Evolutionary conservation across 1,139 yeast species (phyloP).

Genomic region (Candida sojae): DNA sequence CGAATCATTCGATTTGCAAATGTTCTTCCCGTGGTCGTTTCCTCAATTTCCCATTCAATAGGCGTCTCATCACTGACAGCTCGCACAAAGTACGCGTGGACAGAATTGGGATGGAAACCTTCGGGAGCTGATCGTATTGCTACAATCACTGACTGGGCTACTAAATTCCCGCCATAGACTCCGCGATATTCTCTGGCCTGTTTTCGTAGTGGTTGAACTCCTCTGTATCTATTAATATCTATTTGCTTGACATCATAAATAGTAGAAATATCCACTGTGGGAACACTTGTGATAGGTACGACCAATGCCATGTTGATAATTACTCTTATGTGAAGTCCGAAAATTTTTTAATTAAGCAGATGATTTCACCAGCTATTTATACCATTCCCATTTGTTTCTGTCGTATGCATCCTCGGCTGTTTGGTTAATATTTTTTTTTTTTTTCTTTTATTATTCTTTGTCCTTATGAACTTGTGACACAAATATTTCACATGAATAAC

Average conservation of each 20-base stretch:
- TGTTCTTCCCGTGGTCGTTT: constrained; percentile 52
- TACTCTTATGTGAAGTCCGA: no score
- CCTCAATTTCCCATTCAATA: constrained; percentile 35
- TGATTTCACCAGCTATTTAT: no score
- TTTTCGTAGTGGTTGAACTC: constrained; percentile 25
- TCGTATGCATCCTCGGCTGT: no score
- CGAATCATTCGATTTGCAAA: constrained; percentile 60
- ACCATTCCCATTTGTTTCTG: no score
- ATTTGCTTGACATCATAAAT: constrained; percentile 24
- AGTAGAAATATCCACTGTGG: constrained; percentile 11
- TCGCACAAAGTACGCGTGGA: constrained; percentile 34
- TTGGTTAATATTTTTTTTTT: no score
- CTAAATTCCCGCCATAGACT: constrained; percentile 36
- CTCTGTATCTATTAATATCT: constrained; percentile 20
- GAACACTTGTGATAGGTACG: neutral
- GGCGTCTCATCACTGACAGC: constrained; percentile 21
- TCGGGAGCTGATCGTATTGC: constrained; percentile 27
- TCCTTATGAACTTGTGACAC: no score
- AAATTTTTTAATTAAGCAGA: no score
- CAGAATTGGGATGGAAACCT: constrained; percentile 37
- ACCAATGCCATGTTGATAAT: no score
- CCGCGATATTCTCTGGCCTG: constrained; percentile 27
- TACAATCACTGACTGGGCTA: constrained; percentile 36
- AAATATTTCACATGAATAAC: no score
- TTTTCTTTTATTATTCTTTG: no score